phyloP scores from a whole-genome alignment of 2,329 filamentous ascomycete genomes.

The Botrytis galanthina region DNA sequence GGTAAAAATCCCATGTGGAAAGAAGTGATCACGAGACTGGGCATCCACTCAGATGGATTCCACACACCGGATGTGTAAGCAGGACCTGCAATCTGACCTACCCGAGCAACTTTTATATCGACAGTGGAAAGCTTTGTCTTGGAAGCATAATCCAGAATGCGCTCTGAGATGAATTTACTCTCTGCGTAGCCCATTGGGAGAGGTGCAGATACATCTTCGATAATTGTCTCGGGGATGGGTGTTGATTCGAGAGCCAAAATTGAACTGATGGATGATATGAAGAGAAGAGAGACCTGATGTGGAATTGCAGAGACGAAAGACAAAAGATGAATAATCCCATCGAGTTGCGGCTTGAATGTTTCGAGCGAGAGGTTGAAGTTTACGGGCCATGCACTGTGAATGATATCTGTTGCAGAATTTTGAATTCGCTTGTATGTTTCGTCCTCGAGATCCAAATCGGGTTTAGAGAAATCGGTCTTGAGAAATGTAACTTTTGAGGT shows the following conservation, averaged over 20 bases:
- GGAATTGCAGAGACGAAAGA: conserved; percentile 19
- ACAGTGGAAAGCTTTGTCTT: conserved; percentile 27
- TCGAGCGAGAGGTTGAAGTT: conserved; percentile 39
- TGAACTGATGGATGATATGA: conserved; percentile 35
- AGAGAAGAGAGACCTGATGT: conserved; percentile 29
- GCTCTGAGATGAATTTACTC: conserved; percentile 34
- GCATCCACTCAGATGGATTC: conserved; percentile 9
- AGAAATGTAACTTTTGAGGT: conserved; percentile 46
- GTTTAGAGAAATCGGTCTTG: conserved; percentile 46
- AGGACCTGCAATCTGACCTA: conserved; percentile 48
- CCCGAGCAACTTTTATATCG: conserved; percentile 43
- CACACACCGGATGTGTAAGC: background rate
- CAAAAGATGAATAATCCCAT: conserved; percentile 42
- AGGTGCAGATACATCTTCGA: conserved; percentile 18
- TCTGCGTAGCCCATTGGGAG: conserved; percentile 33
- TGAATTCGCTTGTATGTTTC: conserved; percentile 19
- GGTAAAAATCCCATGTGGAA: conserved; percentile 1
- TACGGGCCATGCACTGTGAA: conserved; percentile 41
- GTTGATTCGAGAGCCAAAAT: conserved; percentile 26
- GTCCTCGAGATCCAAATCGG: conserved; percentile 47
- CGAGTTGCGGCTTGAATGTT: conserved; percentile 40
- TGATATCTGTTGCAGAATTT: conserved; percentile 27
- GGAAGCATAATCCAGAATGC: conserved; percentile 45
- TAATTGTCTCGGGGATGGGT: conserved; percentile 2
- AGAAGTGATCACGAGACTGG: conserved; percentile 3